phyloP scores from a whole-genome alignment of 2,329 filamentous ascomycete genomes.

The Aspergillus ochraceoroseus region DNA sequence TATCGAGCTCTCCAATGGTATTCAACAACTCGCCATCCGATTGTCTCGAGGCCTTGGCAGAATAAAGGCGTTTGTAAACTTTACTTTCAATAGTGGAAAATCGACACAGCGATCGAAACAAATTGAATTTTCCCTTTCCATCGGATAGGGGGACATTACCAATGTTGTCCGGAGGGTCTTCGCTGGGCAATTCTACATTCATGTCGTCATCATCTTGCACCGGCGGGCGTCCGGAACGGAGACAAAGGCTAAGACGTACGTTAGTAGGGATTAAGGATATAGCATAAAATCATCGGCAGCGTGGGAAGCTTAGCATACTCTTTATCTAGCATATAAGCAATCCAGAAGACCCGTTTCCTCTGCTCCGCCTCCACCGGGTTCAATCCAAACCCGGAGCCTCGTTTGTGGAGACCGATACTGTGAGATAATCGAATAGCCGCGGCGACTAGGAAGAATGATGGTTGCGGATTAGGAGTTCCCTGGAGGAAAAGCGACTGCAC shows the following conservation, averaged over 20 bases:
- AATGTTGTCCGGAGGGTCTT: slow-evolving; percentile 84
- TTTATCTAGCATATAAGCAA: slow-evolving; percentile 68
- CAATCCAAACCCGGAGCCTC: slow-evolving; percentile 84
- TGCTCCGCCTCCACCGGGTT: slow-evolving; percentile 94
- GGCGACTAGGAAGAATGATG: slow-evolving; percentile 83
- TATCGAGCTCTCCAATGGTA: slow-evolving; percentile 91
- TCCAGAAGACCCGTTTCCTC: slow-evolving; percentile 72
- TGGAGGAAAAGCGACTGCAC: slow-evolving; percentile 75
- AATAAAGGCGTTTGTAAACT: slow-evolving; percentile 90
- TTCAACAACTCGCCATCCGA: slow-evolving; percentile 89
- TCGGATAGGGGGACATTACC: slow-evolving; percentile 89
- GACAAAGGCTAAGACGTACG: slow-evolving; percentile 52
- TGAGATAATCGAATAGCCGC: slow-evolving; percentile 87
- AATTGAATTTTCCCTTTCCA: slow-evolving; percentile 86
- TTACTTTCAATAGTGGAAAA: slow-evolving; percentile 88
- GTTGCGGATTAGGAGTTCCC: slow-evolving; percentile 93
- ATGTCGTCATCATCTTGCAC: slow-evolving; percentile 76
- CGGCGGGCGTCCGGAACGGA: slow-evolving; percentile 66
- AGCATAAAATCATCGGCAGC: too few species aligned
- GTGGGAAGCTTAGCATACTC: too few species aligned
- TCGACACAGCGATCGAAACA: slow-evolving; percentile 89
- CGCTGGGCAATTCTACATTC: slow-evolving; percentile 92
- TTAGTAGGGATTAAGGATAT: too few species aligned
- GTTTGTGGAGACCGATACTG: slow-evolving; percentile 91
- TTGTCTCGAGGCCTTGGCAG: slow-evolving; percentile 84